Evolutionary conservation across 768 basidiomycete genomes (phyloP).

Genomic region (Trametes coccinea): DNA sequence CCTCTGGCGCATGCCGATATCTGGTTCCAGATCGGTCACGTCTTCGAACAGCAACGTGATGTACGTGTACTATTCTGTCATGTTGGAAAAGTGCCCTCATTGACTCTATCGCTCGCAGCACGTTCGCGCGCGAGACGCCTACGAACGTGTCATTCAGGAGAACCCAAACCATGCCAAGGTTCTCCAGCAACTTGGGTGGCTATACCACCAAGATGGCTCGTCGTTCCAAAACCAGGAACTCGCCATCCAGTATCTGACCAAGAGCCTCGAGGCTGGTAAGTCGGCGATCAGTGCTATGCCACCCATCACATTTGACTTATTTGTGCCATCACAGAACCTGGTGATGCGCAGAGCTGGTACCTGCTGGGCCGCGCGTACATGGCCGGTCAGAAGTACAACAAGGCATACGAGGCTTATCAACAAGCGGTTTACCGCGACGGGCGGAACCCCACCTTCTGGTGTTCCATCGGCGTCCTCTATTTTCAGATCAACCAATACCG

Average conservation of each 20-base stretch:
- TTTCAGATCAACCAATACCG: constrained; percentile 99
- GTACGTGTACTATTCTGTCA: constrained; percentile 46
- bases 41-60: constrained; percentile 96
- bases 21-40: constrained; percentile 99
- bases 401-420: constrained; percentile 99
- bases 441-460: constrained; percentile 99
- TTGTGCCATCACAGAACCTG: constrained; percentile 58
- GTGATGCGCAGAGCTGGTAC: constrained; percentile 99
- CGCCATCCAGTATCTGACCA: constrained; percentile 91
- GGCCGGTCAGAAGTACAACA: constrained; percentile 98
- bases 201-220: constrained; percentile 95
- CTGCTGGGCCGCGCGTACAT: constrained; percentile 97
- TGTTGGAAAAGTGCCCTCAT: constrained; percentile 1
- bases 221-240: constrained; percentile 95
- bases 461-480: constrained; percentile 97
- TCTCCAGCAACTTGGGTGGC: constrained; percentile 95
- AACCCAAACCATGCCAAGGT: constrained; percentile 97
- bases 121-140: constrained; percentile 88
- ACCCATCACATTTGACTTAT: neutral
- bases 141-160: constrained; percentile 91
- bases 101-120: constrained; percentile 52
- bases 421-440: constrained; percentile 99
- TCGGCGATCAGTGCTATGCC: constrained; percentile 8
- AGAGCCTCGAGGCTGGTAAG: constrained; percentile 92
- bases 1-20: constrained; percentile 97